Evolutionary conservation across 2,329 filamentous ascomycete species (phyloP).

Genomic region (Colletotrichum kahawae): DNA sequence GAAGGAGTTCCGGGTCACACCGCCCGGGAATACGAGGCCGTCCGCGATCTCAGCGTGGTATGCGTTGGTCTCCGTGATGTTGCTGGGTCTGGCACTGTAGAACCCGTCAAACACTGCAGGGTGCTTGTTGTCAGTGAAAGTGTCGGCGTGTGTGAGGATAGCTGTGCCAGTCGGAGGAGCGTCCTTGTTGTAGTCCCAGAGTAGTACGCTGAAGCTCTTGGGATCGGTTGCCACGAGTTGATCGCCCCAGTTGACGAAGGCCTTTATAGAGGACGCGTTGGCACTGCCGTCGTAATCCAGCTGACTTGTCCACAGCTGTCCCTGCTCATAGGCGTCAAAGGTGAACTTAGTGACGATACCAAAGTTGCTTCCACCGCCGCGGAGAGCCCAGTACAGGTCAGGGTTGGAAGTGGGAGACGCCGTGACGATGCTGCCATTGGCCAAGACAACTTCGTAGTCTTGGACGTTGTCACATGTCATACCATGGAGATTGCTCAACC

Average conservation of each 20-base stretch:
- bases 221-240: background rate
- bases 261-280: background rate
- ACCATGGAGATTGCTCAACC: slow-evolving; percentile 43
- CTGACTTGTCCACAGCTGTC: background rate
- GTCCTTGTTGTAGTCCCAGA: slow-evolving; percentile 21
- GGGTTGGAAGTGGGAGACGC: slow-evolving; percentile 35
- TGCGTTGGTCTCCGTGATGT: background rate
- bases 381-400: slow-evolving; percentile 49
- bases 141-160: slow-evolving; percentile 19
- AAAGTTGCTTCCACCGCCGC: slow-evolving; percentile 50
- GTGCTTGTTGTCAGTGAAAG: slow-evolving; percentile 1
- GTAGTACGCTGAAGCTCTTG: slow-evolving; percentile 15
- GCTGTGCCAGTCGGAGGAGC: background rate
- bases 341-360: slow-evolving; percentile 35
- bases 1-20: slow-evolving; percentile 23
- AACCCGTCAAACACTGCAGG: slow-evolving; percentile 29
- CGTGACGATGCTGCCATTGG: slow-evolving; percentile 40
- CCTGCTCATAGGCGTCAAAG: slow-evolving; percentile 23
- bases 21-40: background rate
- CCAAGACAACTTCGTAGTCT: slow-evolving; percentile 45
- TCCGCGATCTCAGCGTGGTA: slow-evolving; percentile 24
- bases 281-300: background rate
- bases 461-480: slow-evolving; percentile 44
- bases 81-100: background rate
- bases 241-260: background rate